Conservation (phyloP, 345 rosid species). For the Psidium friedrichsthalianum region DNA sequence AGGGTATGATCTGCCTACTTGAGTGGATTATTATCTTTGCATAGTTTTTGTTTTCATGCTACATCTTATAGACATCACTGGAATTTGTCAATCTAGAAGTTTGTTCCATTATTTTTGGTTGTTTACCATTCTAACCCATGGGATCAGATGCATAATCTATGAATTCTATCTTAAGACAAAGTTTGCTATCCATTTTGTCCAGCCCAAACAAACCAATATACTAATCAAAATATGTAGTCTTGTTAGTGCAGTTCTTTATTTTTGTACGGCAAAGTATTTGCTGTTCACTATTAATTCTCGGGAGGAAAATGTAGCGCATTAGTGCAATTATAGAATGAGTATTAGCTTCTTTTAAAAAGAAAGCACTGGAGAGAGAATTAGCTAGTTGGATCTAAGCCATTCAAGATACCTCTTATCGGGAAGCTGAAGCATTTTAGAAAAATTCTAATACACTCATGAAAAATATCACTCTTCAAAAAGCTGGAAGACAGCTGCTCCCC, state of each 20-base stretch:
- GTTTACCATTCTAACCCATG: neutral
- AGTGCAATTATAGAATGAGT: neutral
- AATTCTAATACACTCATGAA: neutral
- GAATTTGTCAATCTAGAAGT: neutral
- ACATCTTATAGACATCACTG: neutral
- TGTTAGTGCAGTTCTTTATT: neutral
- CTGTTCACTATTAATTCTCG: neutral
- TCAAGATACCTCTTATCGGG: neutral
- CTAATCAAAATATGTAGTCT: neutral
- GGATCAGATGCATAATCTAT: neutral
- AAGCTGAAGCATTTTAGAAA: neutral
- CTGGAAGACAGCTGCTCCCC: neutral
- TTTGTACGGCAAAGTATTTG: neutral
- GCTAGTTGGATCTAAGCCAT: neutral
- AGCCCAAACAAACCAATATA: neutral
- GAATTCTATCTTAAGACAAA: neutral
- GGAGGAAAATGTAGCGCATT: neutral
- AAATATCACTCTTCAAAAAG: neutral
- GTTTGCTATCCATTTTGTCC: neutral
- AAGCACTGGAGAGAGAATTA: neutral
- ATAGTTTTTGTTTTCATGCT: neutral
- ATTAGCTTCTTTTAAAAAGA: neutral
- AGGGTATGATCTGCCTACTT: constrained; percentile 11
- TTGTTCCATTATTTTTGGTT: neutral
- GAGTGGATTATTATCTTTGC: neutral